Evolutionary conservation across 1,139 yeast species (phyloP).

Genomic region (Pichia sp.): DNA sequence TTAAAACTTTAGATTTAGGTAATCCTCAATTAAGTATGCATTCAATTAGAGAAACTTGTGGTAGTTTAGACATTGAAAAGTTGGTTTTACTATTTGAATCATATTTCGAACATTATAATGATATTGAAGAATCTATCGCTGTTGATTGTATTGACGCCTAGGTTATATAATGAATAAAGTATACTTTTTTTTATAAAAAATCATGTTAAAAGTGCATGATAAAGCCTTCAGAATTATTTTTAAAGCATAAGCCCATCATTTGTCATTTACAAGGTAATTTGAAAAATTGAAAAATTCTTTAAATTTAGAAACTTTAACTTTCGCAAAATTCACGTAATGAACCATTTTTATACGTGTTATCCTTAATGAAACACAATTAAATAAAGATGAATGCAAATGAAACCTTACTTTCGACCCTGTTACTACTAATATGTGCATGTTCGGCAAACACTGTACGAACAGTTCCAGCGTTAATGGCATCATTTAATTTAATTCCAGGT

Average conservation of each 20-base stretch:
- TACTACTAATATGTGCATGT: background rate
- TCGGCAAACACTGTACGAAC: background rate
- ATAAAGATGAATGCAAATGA: background rate
- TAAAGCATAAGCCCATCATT: too few species aligned
- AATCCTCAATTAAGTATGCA: constrained; percentile 96
- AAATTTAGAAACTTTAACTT: background rate
- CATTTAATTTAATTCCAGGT: constrained; percentile 31
- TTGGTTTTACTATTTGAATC: constrained; percentile 56
- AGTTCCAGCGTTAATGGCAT: constrained; percentile 22
- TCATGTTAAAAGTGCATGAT: too few species aligned
- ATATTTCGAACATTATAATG: constrained; percentile 46
- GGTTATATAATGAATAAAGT: too few species aligned
- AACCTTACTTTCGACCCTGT: background rate
- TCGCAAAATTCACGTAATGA: background rate
- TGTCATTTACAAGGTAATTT: background rate
- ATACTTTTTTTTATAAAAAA: background rate
- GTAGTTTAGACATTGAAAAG: constrained; percentile 62
- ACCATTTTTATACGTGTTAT: background rate
- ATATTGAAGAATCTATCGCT: constrained; percentile 30
- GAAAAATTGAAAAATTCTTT: background rate
- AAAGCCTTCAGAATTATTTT: too few species aligned
- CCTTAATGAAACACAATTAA: background rate
- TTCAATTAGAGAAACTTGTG: constrained; percentile 90
- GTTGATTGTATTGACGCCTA: constrained; percentile 26
- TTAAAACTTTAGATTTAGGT: constrained; percentile 86